Conservation (phyloP, 352 stramenopile species). For the Thalassiosira pacifica region DNA sequence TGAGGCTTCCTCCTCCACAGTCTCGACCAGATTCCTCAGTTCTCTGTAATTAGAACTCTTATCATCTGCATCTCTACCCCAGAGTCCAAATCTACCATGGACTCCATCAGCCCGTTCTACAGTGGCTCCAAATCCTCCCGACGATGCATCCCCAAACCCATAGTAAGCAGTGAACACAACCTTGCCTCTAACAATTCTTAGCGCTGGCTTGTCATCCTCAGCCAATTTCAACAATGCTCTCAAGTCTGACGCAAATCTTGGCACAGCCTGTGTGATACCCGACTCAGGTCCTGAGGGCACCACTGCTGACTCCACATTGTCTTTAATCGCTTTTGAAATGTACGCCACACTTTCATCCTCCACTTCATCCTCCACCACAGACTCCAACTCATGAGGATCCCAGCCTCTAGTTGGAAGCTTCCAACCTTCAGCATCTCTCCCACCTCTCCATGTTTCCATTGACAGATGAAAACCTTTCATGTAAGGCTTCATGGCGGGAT, state of each 20-base stretch:
- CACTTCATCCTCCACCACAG: background rate
- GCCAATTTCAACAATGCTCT: constrained; percentile 35
- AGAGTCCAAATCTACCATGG: constrained; percentile 31
- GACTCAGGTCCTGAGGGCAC: background rate
- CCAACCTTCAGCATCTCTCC: constrained; percentile 60
- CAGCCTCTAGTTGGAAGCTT: constrained; percentile 43
- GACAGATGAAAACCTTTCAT: constrained; percentile 60
- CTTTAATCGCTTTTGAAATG: too few relatives aligned
- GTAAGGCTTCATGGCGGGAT: constrained; percentile 45
- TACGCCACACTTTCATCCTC: constrained; percentile 25
- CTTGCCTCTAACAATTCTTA: constrained; percentile 21
- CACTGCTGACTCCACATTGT: background rate
- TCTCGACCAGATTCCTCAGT: constrained; percentile 53
- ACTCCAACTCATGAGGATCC: constrained; percentile 64
- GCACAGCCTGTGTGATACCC: constrained; percentile 26
- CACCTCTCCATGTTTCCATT: constrained; percentile 30
- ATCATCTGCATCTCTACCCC: constrained; percentile 15
- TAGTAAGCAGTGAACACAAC: constrained; percentile 24
- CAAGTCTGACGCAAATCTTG: constrained; percentile 50
- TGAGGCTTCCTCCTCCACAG: constrained; percentile 39
- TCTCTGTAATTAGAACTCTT: constrained; percentile 67
- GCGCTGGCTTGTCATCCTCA: constrained; percentile 14
- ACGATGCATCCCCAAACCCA: constrained; percentile 62
- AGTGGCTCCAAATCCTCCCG: constrained; percentile 33
- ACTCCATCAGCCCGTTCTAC: constrained; percentile 2